A percentile compares a stretch with the other conserved stretches of the same genome.
These are phyloP conservation scores for Xylariaceae sp. DNA, from an alignment of 2,329 filamentous ascomycete genomes.

Conservation along the genomic window DNA sequence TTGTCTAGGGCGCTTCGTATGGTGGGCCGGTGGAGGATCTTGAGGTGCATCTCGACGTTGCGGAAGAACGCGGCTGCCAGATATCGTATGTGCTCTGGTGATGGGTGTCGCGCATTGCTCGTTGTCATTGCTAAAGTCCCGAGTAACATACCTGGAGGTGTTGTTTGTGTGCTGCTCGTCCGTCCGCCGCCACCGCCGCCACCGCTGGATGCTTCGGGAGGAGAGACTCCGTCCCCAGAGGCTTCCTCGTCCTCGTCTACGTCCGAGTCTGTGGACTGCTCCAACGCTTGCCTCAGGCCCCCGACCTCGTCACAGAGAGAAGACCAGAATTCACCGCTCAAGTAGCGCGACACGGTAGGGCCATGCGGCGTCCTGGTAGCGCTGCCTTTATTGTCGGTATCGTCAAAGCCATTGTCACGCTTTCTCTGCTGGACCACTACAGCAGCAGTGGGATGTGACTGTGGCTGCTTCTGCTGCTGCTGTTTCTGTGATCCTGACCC, in stretches of 20 bases:
- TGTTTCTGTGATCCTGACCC: too few relatives aligned
- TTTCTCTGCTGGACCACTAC: too few relatives aligned
- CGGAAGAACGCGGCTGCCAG: slow-evolving; percentile 34
- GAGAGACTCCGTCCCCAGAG: slow-evolving; percentile 22
- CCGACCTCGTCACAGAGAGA: slow-evolving; percentile 40
- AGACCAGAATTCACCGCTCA: slow-evolving; percentile 41
- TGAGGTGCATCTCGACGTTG: slow-evolving; percentile 40
- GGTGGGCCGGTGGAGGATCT: slow-evolving; percentile 41
- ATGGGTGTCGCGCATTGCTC: slow-evolving; percentile 29
- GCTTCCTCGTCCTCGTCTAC: slow-evolving; percentile 33
- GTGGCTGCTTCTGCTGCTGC: too few relatives aligned
- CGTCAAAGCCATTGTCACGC: not conserved
- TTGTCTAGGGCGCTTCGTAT: slow-evolving; percentile 30
- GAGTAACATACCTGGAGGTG: slow-evolving; percentile 23
- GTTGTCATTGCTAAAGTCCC: slow-evolving; percentile 23
- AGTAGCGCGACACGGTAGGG: slow-evolving; percentile 31
- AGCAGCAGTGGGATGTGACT: too few relatives aligned
- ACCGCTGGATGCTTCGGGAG: slow-evolving; percentile 18
- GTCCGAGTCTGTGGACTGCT: slow-evolving; percentile 38
- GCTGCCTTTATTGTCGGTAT: not conserved
- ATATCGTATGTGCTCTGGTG: slow-evolving; percentile 33
- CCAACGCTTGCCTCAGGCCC: slow-evolving; percentile 39
- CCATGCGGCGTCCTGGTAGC: slow-evolving; percentile 12
- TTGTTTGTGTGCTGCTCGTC: slow-evolving; percentile 4
- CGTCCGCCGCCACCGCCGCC: too few relatives aligned